Base-by-base conservation (phyloP, 768 basidiomycete genomes). In the Flagelloscypha sp. region DNA sequence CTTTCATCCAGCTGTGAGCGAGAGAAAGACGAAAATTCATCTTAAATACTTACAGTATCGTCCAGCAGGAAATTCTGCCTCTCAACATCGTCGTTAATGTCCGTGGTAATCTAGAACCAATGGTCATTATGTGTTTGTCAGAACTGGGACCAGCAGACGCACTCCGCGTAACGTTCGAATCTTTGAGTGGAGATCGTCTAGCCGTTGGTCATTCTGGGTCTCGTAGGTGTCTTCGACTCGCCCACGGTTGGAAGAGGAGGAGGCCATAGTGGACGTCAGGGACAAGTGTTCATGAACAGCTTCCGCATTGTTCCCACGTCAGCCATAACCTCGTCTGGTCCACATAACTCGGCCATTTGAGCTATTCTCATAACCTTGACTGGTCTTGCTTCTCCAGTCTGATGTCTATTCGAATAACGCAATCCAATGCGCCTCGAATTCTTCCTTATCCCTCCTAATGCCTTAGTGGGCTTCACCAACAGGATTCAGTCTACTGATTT, bases 101-200 rank as follows among this genome's bases (percentile, higher is more conserved):
- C 87, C 2, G 76, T 83, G 9, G 87, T 90, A n/a, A 92, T 70
- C 86, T 90, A 37, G 21, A 30, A 12, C 18, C 31, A 8, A 24
- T 30, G 23, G 13, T 24, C 32, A 43, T 21, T 22, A 45, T 13
- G 15, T 12, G 27, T 37, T 22, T 24, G n/a, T 6, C 28, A 36
- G 23, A 24, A 35, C 12, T 13, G 30, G 16, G 21, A 20, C 12
- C 3, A 25, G 24, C 5, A 15, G 12, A 43, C 74, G 45, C 53
- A 89, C 87, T n/a, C 82, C 81, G 42, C 86, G 76, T 30, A 90
- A 53, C 12, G 81, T 82, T 27, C 85, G 73, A 31, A 89, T 74
- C 54, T 92, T 92, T 13, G 84, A 76, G 55, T 90, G 87, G 2
- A 92, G 65, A 33, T 86, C 82, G 38, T 90, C 85, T 8, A 90